phyloP scores from a whole-genome alignment of 495 filamentous ascomycete species.

The Monascus purpureus region DNA sequence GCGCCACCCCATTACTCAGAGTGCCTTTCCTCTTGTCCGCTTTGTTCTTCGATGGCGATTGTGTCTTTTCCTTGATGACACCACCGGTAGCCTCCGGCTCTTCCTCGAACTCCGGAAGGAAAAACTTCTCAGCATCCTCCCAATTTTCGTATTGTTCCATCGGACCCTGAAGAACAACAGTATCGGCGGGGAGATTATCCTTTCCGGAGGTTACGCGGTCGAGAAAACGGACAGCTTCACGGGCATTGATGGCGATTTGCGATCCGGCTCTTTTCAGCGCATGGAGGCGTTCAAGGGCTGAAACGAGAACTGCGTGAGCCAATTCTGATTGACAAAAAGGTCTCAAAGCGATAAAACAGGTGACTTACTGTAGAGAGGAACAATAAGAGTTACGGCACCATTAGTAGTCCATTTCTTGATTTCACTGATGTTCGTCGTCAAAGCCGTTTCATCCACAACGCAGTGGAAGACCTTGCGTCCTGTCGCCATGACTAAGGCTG shows the following conservation, averaged over 20 bases:
- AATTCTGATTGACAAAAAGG: not conserved
- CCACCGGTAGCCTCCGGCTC: slow-evolving; percentile 19
- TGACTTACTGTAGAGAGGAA: slow-evolving; percentile 53
- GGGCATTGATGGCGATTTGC: slow-evolving; percentile 44
- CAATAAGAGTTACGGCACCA: slow-evolving; percentile 48
- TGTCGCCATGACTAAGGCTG: slow-evolving; percentile 29
- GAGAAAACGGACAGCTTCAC: slow-evolving; percentile 50
- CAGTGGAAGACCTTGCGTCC: slow-evolving; percentile 55
- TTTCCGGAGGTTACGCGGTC: slow-evolving; percentile 46
- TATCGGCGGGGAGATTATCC: slow-evolving; percentile 31
- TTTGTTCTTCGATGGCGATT: slow-evolving; percentile 7
- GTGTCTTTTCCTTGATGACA: slow-evolving; percentile 5
- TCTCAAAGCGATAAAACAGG: too few species aligned
- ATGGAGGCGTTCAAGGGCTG: slow-evolving; percentile 44
- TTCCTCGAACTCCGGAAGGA: slow-evolving; percentile 39
- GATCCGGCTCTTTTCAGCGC: slow-evolving; percentile 43
- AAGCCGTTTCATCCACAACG: slow-evolving; percentile 58
- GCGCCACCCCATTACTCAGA: slow-evolving; percentile 7
- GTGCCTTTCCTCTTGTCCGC: slow-evolving; percentile 4
- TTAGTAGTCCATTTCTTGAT: slow-evolving; percentile 56
- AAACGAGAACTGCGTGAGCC: slow-evolving; percentile 3
- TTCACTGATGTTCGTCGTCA: slow-evolving; percentile 54
- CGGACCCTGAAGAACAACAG: slow-evolving; percentile 40
- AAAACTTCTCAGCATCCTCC: slow-evolving; percentile 48
- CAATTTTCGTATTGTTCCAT: slow-evolving; percentile 45